Base-by-base conservation (phyloP, 176 grass and related monocot species). In the Aegilops tauschii region DNA sequence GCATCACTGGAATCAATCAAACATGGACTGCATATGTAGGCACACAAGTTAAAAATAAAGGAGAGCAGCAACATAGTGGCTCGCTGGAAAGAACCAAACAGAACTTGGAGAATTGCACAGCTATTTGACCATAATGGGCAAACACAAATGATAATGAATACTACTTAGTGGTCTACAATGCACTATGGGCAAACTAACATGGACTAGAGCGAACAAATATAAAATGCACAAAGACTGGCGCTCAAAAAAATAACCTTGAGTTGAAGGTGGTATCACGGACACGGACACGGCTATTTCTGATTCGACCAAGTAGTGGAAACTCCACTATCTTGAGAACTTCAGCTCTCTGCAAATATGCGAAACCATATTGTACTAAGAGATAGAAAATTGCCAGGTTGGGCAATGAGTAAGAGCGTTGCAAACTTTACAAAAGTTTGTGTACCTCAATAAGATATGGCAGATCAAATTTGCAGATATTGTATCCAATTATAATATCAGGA, bases 381-480 rank as follows among this genome's bases (percentile, higher is more conserved):
- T 36, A 34, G 10, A 1, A 73, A 72, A 52, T 72, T 82, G n/a
- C 42, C 23, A 45, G 14, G 39, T 66, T 71, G 30, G 23, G 8
- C 11, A 79, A 65, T 59, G 69, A 61, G 49, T 37, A 82, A 83
- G 65, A 83, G 65, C 42, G 1, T 20, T 56, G 23, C 20, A 18
- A 42, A 64, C 31, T 86, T 76, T 18, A 84, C 17, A 25, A 47
- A 79, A 79, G 17, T 50, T 79, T 3, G 4, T 65, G 44, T 82
- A 98, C 96, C 88, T 98, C 92, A 16, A 98, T 89, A 88, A 98
- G 96, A 92, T 98, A 98, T 31, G 96, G 96, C 69, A 98, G 70
- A 58, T 98, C 96, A 91, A 98, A 98, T 90, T 98, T 98, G 88
- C 96, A 96, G 31, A 98, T 98, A 40, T 98, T 98, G 78, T 98